Base-by-base conservation (phyloP, 768 basidiomycete species). In the Panaeolus cyanescens region DNA sequence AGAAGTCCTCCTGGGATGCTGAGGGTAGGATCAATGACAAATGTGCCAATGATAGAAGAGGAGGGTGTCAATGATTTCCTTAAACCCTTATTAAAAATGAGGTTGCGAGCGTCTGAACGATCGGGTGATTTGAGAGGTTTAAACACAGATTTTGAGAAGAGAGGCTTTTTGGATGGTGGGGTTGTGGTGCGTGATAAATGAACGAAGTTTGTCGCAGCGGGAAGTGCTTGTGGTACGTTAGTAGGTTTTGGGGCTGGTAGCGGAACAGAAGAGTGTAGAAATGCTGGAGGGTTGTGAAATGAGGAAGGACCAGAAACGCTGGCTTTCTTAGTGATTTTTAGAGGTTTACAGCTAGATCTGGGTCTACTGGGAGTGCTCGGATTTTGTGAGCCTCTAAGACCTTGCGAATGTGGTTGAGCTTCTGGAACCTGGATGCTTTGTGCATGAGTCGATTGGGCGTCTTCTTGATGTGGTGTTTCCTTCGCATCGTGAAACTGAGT, bases 1-100 rank as follows among this genome's bases (percentile, higher is more conserved):
- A 83, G 65, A 31, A 82, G 57, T 13, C 72, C 68, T 5, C 73
- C 32, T 0, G 81, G 79, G 45, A 83, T 74, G 30, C 68, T 62
- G 7, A 83, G 70, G 50, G 70, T 72, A 0, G 82, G 80, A 54
- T 83, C 76, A 32, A 83, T 77, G 32, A 71, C 71, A 61, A 74
- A 79, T 15, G 68, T 60, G 13, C 76, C 78, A 20, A 68, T 76
- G 54, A 79, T 77, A 1, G 74, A 72, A 0, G 67, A 66, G 4
- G 61, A 54, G 1, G 45, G 45, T 1, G 45, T 25, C 12, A 50
- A 30, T 3, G 45, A 50, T 15, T 50, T 50, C 12, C 45, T 50
- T 28, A 50, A 28, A 13, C 45, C 45, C 13, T 50, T 25, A 28
- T 28, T 25, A 4, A 50, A 50, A 28, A 50, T 50, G 1, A 50